Conservation (phyloP, 2,329 filamentous ascomycete species). For the Cercospora zeae-maydis region DNA sequence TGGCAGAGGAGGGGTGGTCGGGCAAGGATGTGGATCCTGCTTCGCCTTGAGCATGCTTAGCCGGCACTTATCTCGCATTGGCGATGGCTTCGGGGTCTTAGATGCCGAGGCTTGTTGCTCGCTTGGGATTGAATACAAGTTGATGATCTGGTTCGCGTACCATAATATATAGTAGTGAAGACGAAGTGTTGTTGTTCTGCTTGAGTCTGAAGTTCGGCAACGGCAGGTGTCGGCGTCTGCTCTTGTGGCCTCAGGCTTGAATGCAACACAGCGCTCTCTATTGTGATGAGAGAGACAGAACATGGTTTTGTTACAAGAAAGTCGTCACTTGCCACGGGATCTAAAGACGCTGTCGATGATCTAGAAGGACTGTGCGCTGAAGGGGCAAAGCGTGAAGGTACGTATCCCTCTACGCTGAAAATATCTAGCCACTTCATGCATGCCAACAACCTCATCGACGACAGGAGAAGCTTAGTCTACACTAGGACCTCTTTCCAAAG, state of each 20-base stretch:
- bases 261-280: too few relatives aligned
- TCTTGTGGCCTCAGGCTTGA: neutral
- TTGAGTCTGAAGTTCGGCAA: neutral
- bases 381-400: neutral
- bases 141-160: neutral
- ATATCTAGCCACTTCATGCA: neutral
- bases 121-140: neutral
- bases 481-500: conserved; percentile 53
- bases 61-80: conserved; percentile 5
- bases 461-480: neutral
- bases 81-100: neutral
- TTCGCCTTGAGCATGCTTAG: conserved; percentile 11
- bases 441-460: neutral
- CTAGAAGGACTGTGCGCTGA: neutral
- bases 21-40: conserved; percentile 1
- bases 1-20: conserved; percentile 7
- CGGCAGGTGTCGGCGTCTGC: neutral
- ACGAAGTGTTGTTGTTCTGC: neutral
- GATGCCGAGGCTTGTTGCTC: too few relatives aligned
- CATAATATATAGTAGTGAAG: neutral
- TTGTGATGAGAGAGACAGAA: neutral
- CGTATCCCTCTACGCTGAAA: neutral
- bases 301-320: too few relatives aligned
- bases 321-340: too few relatives aligned
- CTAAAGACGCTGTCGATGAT: too few relatives aligned